Evolutionary conservation across 768 basidiomycete species (phyloP).

Genomic region (Serendipita sp.): DNA sequence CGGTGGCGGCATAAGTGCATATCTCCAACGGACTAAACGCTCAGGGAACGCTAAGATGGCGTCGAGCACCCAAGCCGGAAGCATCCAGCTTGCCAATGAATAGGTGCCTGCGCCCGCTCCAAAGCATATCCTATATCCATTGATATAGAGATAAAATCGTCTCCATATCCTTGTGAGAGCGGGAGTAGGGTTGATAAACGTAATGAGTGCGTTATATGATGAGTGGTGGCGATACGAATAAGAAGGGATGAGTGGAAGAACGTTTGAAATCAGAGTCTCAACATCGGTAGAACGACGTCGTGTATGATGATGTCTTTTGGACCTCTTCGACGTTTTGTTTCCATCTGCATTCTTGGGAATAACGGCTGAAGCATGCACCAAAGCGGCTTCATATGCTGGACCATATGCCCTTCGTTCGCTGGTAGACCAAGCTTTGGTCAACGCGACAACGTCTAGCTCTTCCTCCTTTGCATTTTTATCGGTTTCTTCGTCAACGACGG

Average conservation of each 20-base stretch:
- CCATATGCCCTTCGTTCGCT: constrained; percentile 62
- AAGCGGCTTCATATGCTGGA: constrained; percentile 38
- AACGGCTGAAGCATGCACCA: not conserved
- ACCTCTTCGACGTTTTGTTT: not conserved
- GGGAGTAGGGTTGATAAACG: constrained; percentile 9
- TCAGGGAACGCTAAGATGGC: constrained; percentile 50
- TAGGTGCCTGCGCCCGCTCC: constrained; percentile 76
- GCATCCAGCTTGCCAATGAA: constrained; percentile 41
- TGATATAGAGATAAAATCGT: constrained; percentile 36
- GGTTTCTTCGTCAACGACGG: constrained; percentile 22
- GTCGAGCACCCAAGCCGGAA: constrained; percentile 52
- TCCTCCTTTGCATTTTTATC: constrained; percentile 17
- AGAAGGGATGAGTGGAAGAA: constrained; percentile 32
- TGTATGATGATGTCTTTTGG: not conserved
- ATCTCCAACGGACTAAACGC: constrained; percentile 43
- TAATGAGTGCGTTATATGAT: not conserved
- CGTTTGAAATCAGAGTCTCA: constrained; percentile 39
- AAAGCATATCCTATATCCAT: constrained; percentile 52
- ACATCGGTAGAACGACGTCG: constrained; percentile 31
- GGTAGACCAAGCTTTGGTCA: constrained; percentile 57
- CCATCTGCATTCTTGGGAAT: not conserved
- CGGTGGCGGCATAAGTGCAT: constrained; percentile 38
- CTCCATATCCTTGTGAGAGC: constrained; percentile 26
- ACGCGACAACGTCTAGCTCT: constrained; percentile 22
- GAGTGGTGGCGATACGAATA: not conserved